These are phyloP conservation scores for Asterochloris sp. DNA, from an alignment of 139 green algal species.

Conservation along the genomic window DNA sequence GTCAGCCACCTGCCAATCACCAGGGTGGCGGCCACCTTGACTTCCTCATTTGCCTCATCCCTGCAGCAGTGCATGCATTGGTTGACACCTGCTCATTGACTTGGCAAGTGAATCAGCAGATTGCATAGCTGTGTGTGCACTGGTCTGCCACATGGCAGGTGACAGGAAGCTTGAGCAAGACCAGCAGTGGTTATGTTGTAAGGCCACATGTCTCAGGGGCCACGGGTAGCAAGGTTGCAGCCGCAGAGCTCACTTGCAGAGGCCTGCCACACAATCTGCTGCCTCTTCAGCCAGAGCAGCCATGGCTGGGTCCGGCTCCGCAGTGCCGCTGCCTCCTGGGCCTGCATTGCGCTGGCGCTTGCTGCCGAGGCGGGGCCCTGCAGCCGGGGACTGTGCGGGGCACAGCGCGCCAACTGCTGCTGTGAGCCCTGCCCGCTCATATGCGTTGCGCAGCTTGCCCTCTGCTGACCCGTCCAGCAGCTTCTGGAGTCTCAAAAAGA, in stretches of 20 bases:
- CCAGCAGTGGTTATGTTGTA: not conserved
- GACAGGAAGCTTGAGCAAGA: not conserved
- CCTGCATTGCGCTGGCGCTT: not conserved
- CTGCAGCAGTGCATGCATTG: conserved; percentile 5
- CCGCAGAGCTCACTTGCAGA: conserved; percentile 17
- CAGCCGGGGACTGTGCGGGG: conserved; percentile 2
- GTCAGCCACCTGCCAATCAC: conserved; percentile 51
- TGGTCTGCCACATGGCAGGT: not conserved
- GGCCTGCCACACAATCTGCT: conserved; percentile 22
- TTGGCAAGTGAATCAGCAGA: not conserved
- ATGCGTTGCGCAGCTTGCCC: conserved; percentile 61
- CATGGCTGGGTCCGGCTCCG: conserved; percentile 8
- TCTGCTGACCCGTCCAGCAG: conserved; percentile 61
- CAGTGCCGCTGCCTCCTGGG: no score
- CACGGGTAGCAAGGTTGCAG: not conserved
- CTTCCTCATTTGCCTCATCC: conserved; percentile 49
- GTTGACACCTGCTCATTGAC: not conserved
- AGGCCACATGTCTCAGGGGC: not conserved
- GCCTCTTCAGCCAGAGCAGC: not conserved
- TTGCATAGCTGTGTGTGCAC: not conserved
- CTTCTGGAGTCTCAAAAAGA: conserved; percentile 25
- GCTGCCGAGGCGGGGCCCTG: not conserved
- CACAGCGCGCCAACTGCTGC: conserved; percentile 38
- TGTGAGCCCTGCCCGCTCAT: conserved; percentile 55
- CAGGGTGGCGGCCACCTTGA: conserved; percentile 39